Evolutionary conservation across 305 asterid genomes (phyloP).

Genomic region (Fraxinus paxiana): DNA sequence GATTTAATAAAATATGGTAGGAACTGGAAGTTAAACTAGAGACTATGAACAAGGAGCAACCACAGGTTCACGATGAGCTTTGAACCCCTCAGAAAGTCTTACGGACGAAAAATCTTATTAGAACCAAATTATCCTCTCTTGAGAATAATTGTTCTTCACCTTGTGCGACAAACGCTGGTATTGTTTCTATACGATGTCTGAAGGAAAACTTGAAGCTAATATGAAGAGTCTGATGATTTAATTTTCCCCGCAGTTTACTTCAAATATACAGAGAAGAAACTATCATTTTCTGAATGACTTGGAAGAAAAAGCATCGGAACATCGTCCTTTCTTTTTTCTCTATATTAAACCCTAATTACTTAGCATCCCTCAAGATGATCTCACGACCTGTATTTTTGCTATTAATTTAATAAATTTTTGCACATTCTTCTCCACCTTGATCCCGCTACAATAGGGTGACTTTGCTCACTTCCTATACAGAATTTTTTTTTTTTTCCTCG

Average conservation of each 20-base stretch:
- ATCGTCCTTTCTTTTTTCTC: background rate
- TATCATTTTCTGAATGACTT: background rate
- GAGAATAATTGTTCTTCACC: background rate
- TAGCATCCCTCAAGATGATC: conserved; percentile 55
- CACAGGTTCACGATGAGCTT: conserved; percentile 71
- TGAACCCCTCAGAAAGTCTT: conserved; percentile 24
- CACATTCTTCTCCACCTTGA: conserved; percentile 59
- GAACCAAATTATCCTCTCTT: background rate
- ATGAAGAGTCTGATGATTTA: background rate
- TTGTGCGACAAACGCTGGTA: background rate
- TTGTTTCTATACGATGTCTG: background rate
- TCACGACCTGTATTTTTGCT: conserved; percentile 46
- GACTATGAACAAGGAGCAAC: conserved; percentile 49
- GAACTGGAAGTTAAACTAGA: conserved; percentile 75
- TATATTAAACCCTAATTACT: background rate
- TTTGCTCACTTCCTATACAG: conserved; percentile 41
- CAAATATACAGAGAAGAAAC: background rate
- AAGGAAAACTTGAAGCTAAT: background rate
- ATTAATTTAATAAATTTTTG: conserved; percentile 57
- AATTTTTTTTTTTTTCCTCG: conserved; percentile 34
- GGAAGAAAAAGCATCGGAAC: background rate
- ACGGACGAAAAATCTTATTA: background rate
- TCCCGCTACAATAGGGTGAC: conserved; percentile 69
- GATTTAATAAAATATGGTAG: conserved; percentile 32
- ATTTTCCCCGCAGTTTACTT: background rate